Conservation (phyloP, 208 protist species). For the Leishmania turanica region DNA sequence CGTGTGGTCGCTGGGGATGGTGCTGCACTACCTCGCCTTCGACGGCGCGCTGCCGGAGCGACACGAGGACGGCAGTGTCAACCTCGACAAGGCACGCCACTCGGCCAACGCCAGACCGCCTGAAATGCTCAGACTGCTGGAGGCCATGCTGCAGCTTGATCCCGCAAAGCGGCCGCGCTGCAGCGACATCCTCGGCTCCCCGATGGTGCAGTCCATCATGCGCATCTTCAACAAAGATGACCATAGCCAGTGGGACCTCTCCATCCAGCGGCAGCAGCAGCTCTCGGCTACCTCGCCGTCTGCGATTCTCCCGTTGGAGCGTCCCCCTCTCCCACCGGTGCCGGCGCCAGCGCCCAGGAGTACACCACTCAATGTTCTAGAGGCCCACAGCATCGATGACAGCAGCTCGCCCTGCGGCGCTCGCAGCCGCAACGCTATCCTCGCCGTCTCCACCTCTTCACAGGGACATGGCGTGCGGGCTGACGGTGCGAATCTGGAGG, state of each 20-base stretch:
- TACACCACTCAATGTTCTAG: neutral
- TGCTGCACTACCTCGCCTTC: constrained; percentile 85
- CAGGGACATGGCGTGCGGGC: neutral
- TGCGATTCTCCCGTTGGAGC: constrained; percentile 1
- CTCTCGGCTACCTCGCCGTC: constrained; percentile 3
- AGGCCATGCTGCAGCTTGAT: constrained; percentile 77
- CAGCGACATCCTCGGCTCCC: constrained; percentile 73
- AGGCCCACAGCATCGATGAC: neutral
- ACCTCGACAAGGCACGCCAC: constrained; percentile 42
- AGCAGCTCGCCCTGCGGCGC: neutral
- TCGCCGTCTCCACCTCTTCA: neutral
- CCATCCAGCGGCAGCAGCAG: constrained; percentile 30
- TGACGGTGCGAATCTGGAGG: neutral
- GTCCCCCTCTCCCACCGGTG: neutral
- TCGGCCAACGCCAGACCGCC: constrained; percentile 56
- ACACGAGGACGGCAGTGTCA: constrained; percentile 47
- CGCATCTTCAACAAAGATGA: constrained; percentile 66
- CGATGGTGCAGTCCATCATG: constrained; percentile 75
- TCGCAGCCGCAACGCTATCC: neutral
- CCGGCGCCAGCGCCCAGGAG: neutral
- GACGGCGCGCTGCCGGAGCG: constrained; percentile 54
- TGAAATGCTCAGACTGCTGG: constrained; percentile 83
- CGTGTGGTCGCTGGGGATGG: constrained; percentile 91
- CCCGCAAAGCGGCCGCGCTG: constrained; percentile 72
- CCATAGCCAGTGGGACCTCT: constrained; percentile 30